Base-by-base conservation (phyloP, 371 early-diverging fungal genomes). In the Capillidium heterosporum region DNA sequence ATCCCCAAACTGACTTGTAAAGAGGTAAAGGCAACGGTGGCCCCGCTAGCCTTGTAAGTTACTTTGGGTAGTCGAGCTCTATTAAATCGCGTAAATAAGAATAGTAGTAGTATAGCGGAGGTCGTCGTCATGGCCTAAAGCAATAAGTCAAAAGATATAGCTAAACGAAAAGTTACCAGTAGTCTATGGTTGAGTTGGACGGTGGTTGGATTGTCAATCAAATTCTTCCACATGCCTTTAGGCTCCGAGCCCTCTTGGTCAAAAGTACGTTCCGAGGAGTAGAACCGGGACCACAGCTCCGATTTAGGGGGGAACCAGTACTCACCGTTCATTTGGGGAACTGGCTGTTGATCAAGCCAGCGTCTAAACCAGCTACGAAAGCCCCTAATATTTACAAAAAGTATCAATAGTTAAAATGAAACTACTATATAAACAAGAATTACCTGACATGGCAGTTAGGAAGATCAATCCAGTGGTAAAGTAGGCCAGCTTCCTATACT, bases 291-390 rank as follows among this genome's bases (percentile, higher is more conserved):
- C 81, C 85, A 87, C 13, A 87, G 69, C 54, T 89, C 89, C 0
- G 64, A 54, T 28, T 63, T 68, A 13, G 86, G 85, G 24, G 88
- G 89, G 27, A 82, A 61, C n/a, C n/a, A 42, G 84, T 57, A 11
- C 82, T 72, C 21, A 60, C 63, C 32, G 93, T 95, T 95, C 95
- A 94, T 48, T 67, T 67, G 1, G 97, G 97, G 68, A 87, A 96
- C 66, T 89, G 87, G 65, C 93, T 93, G 71, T 94, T 93, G 50
- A 95, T 78, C 50, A 96, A 69, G 24, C 97, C 97, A 29, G 97
- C 97, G 62, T 96, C 97, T 31, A 95, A 67, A 39, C 97, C 97
- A 32, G 97, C 97, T 3, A 96, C 97, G 65, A 95, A 81, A 26
- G 89, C 97, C 50, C 80, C 75, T 64, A 58, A 11, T 19, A 32